Conservation (phyloP, 495 filamentous ascomycete species). For the Podospora fimiseda region DNA sequence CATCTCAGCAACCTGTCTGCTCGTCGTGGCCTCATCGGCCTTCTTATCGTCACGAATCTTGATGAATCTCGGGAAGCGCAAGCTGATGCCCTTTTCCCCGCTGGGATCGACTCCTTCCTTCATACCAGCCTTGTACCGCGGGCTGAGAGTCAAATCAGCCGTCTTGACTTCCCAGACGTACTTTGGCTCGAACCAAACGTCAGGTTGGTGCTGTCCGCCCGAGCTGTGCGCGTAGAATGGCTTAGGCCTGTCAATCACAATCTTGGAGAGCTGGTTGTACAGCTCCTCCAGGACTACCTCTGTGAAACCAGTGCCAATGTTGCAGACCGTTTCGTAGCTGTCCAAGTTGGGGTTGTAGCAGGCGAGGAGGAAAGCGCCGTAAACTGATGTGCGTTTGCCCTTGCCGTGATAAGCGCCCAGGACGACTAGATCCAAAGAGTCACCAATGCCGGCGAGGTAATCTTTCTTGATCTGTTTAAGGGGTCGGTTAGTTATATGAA, state of each 20-base stretch:
- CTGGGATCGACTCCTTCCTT: slow-evolving; percentile 59
- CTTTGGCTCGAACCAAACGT: slow-evolving; percentile 95
- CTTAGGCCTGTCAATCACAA: slow-evolving; percentile 82
- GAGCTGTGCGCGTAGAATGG: slow-evolving; percentile 86
- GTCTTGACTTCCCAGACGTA: slow-evolving; percentile 98
- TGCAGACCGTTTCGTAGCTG: slow-evolving; percentile 90
- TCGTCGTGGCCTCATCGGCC: slow-evolving; percentile 80
- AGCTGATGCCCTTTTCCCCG: slow-evolving; percentile 75
- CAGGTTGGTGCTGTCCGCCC: slow-evolving; percentile 84
- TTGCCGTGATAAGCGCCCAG: slow-evolving; percentile 90
- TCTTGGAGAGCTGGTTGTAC: slow-evolving; percentile 59
- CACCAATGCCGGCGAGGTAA: slow-evolving; percentile 85
- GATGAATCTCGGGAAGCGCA: slow-evolving; percentile 90
- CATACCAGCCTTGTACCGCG: slow-evolving; percentile 77
- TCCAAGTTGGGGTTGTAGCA: slow-evolving; percentile 79
- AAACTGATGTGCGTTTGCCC: slow-evolving; percentile 90
- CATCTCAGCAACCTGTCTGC: slow-evolving; percentile 86
- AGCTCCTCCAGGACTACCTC: slow-evolving; percentile 80
- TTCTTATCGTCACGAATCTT: slow-evolving; percentile 90
- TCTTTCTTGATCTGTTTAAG: slow-evolving; percentile 80
- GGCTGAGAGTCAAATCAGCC: slow-evolving; percentile 87
- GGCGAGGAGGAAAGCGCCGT: slow-evolving; percentile 89
- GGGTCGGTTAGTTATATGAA: not conserved
- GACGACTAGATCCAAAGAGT: slow-evolving; percentile 94
- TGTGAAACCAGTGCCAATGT: slow-evolving; percentile 95